These are phyloP conservation scores for Sporothrix protearum DNA, from an alignment of 2,329 filamentous ascomycete species.

Conservation along the genomic window DNA sequence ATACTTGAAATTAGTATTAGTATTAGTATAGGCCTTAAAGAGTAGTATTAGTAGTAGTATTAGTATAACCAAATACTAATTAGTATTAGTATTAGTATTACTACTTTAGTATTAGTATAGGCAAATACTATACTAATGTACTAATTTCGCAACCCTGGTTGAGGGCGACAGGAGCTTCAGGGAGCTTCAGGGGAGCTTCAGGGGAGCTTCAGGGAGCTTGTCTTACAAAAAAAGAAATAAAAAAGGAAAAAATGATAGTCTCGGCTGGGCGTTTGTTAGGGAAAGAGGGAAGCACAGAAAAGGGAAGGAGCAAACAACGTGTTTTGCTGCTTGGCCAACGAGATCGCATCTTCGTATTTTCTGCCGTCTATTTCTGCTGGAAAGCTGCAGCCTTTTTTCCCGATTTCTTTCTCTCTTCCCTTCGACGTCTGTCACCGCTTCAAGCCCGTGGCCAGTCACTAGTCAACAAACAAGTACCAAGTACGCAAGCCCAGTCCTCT, in stretches of 20 bases:
- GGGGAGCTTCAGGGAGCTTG: conserved; percentile 16
- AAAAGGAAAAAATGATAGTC: neutral
- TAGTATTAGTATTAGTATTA: too few relatives aligned
- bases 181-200: too few relatives aligned
- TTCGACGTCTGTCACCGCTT: neutral
- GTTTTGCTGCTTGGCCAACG: conserved; percentile 22
- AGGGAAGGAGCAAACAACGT: neutral
- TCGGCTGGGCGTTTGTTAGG: neutral
- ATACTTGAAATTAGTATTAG: too few relatives aligned
- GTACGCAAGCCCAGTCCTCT: neutral
- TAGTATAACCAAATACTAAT: too few relatives aligned
- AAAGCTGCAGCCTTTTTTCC: neutral
- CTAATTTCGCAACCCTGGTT: too few relatives aligned
- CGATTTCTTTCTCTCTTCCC: neutral
- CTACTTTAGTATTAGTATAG: too few relatives aligned
- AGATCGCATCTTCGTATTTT: neutral
- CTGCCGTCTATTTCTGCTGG: neutral
- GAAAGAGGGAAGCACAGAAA: neutral
- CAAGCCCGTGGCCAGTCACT: neutral
- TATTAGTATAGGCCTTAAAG: too few relatives aligned
- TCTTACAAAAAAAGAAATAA: neutral
- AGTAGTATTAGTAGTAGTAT: too few relatives aligned
- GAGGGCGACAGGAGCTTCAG: too few relatives aligned
- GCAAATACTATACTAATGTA: too few relatives aligned
- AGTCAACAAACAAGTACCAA: neutral